A percentile compares a stretch with the other conserved stretches of the same genome.
Evolutionary conservation across 2,329 filamentous ascomycete genomes (phyloP).

Genomic region (Curvularia hawaiiensis): DNA sequence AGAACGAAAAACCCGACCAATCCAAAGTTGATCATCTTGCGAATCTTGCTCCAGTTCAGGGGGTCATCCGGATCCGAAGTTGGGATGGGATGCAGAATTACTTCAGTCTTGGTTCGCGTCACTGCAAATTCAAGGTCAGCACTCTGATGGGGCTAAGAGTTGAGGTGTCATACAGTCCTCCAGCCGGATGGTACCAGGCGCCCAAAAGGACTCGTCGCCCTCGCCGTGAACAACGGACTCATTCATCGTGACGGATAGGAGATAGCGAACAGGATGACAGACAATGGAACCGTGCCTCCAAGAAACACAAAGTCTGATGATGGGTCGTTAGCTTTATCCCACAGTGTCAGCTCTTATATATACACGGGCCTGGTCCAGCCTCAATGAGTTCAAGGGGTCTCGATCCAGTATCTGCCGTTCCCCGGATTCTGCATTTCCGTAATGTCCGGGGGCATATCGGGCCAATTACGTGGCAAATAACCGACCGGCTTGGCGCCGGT

Average conservation of each 20-base stretch:
- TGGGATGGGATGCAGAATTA: slow-evolving; percentile 18
- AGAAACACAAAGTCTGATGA: neutral
- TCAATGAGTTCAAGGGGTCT: neutral
- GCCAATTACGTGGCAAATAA: slow-evolving; percentile 4
- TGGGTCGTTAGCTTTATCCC: neutral
- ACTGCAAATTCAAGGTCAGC: slow-evolving; percentile 9
- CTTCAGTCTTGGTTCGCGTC: slow-evolving; percentile 3
- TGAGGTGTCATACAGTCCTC: slow-evolving; percentile 10
- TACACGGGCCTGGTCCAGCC: neutral
- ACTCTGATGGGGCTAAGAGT: neutral
- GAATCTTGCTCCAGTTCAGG: slow-evolving; percentile 51
- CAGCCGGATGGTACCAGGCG: slow-evolving; percentile 16
- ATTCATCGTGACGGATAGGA: neutral
- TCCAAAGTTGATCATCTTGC: slow-evolving; percentile 51
- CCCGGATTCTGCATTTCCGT: slow-evolving; percentile 2
- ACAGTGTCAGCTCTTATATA: slow-evolving; percentile 3
- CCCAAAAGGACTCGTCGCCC: slow-evolving; percentile 15
- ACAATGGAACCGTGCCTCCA: neutral
- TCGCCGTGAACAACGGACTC: neutral
- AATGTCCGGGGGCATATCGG: neutral
- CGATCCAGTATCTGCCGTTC: neutral
- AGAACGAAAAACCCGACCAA: slow-evolving; percentile 52
- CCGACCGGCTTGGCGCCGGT: slow-evolving; percentile 9
- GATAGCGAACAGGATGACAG: neutral
- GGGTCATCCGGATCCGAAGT: slow-evolving; percentile 20